These are phyloP conservation scores for Phytophthora litchii DNA, from an alignment of 352 stramenopile species.

Conservation along the genomic window DNA sequence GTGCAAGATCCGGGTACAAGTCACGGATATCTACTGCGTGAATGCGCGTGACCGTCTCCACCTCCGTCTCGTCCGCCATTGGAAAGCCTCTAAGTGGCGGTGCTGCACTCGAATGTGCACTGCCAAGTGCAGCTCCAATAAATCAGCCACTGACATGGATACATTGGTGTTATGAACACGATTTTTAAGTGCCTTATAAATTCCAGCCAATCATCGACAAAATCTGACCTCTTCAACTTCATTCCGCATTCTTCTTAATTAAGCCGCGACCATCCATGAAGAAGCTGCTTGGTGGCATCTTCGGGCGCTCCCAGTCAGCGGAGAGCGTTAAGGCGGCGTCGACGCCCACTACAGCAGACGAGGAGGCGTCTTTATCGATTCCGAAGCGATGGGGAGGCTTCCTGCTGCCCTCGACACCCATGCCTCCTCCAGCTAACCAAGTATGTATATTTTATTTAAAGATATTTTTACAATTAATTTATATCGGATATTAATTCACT, in stretches of 20 bases:
- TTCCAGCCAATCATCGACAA: neutral
- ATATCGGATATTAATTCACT: neutral
- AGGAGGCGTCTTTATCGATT: neutral
- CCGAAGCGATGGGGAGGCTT: slow-evolving; percentile 24
- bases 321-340: slow-evolving; percentile 9
- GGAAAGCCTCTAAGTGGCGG: neutral
- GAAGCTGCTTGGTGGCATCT: slow-evolving; percentile 70
- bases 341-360: neutral
- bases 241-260: slow-evolving; percentile 8
- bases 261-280: slow-evolving; percentile 49
- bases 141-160: slow-evolving; percentile 38
- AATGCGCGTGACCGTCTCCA: slow-evolving; percentile 60
- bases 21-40: slow-evolving; percentile 55
- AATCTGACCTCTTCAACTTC: slow-evolving; percentile 13
- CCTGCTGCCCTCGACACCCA: slow-evolving; percentile 13
- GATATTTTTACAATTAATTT: slow-evolving; percentile 9
- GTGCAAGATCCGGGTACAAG: slow-evolving; percentile 46
- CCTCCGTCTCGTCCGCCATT: slow-evolving; percentile 59
- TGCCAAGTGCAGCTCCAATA: slow-evolving; percentile 15
- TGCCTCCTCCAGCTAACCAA: slow-evolving; percentile 12
- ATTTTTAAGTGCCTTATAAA: neutral
- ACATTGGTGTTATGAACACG: slow-evolving; percentile 7
- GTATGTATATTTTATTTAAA: slow-evolving; percentile 10
- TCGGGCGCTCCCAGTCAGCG: slow-evolving; percentile 42
- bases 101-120: slow-evolving; percentile 14